Percentiles rank a stretch among this genome's conserved stretches.
Conservation (phyloP, 1,284 basidiomycete genomes). For the Chondrostereum purpureum region DNA sequence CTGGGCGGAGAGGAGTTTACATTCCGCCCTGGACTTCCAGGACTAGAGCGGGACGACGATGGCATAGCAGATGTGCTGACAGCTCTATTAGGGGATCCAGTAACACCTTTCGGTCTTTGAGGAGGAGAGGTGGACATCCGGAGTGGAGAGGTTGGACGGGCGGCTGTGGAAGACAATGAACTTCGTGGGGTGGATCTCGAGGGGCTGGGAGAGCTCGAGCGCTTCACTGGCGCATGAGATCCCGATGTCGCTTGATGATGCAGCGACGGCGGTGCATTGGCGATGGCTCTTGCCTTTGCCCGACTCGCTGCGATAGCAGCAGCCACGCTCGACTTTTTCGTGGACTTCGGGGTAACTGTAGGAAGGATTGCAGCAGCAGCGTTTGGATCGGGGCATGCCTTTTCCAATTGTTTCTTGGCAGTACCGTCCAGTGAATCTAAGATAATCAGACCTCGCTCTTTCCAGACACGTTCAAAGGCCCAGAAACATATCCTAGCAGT, state of each 20-base stretch:
- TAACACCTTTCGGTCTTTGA: slow-evolving; percentile 35
- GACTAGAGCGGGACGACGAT: slow-evolving; percentile 30
- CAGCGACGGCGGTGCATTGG: slow-evolving; percentile 67
- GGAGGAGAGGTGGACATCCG: slow-evolving; percentile 33
- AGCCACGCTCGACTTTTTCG: slow-evolving; percentile 72
- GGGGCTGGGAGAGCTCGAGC: slow-evolving; percentile 37
- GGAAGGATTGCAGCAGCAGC: slow-evolving; percentile 30
- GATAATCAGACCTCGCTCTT: slow-evolving; percentile 56
- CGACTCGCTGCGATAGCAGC: slow-evolving; percentile 79
- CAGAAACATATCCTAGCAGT: slow-evolving; percentile 74
- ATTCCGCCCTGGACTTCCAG: slow-evolving; percentile 31
- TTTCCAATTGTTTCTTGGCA: slow-evolving; percentile 82
- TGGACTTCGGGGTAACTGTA: slow-evolving; percentile 41
- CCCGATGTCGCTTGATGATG: slow-evolving; percentile 72
- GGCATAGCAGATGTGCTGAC: slow-evolving; percentile 26
- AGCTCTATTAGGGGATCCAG: slow-evolving; percentile 29
- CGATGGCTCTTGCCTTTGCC: slow-evolving; percentile 78
- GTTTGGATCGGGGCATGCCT: slow-evolving; percentile 61
- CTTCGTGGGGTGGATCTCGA: slow-evolving; percentile 22
- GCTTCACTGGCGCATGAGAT: slow-evolving; percentile 42
- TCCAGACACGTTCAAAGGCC: slow-evolving; percentile 76
- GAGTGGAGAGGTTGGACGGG: slow-evolving; percentile 39
- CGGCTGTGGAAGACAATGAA: slow-evolving; percentile 22
- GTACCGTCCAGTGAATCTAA: slow-evolving; percentile 64
- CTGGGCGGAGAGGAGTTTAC: slow-evolving; percentile 38